These are phyloP conservation scores for Myriosclerotinia scirpicola DNA, from an alignment of 2,329 filamentous ascomycete species.

Conservation along the genomic window DNA sequence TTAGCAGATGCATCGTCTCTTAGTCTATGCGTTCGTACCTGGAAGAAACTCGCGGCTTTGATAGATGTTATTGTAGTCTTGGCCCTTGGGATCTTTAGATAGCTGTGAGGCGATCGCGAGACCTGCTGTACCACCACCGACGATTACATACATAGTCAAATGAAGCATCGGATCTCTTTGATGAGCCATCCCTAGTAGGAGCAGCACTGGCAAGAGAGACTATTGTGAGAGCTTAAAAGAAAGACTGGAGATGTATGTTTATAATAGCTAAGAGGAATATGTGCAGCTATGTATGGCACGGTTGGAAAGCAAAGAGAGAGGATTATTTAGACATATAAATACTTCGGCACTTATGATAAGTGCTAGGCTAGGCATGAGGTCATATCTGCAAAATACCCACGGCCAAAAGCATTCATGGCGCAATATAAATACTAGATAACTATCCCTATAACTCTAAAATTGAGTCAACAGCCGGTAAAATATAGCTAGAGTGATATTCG, in stretches of 20 bases:
- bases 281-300: background rate
- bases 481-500: too few species aligned
- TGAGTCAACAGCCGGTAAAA: too few species aligned
- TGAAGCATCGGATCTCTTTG: conserved; percentile 1
- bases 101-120: conserved; percentile 46
- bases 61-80: conserved; percentile 28
- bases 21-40: background rate
- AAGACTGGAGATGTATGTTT: conserved; percentile 2
- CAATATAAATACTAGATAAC: too few species aligned
- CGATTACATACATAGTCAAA: conserved; percentile 47
- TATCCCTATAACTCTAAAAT: too few species aligned
- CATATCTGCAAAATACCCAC: background rate
- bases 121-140: conserved; percentile 49
- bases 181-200: background rate
- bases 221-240: background rate
- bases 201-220: background rate
- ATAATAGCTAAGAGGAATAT: background rate
- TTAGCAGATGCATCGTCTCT: background rate
- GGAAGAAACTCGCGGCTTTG: conserved; percentile 25
- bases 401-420: too few species aligned
- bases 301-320: background rate
- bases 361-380: background rate
- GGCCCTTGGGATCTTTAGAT: conserved; percentile 66
- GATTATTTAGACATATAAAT: background rate
- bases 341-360: background rate